Evolutionary conservation across 192 early-diverging fungal species (phyloP), one percentile per base, ranked within the genome.

Genomic region (Umbelopsis ramanniana): DNA sequence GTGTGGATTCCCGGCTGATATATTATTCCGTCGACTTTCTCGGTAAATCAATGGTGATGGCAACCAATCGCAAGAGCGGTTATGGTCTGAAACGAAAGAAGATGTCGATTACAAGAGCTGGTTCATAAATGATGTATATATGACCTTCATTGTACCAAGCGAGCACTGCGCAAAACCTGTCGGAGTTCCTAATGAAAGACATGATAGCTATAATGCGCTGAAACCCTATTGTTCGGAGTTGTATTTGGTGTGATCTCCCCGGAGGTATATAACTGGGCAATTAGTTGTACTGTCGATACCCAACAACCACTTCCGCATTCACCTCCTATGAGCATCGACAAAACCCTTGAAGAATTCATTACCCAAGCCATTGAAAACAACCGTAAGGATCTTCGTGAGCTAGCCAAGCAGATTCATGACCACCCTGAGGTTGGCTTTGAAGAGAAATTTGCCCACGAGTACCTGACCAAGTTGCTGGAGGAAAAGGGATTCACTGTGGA

Each of bases 381-480:
- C 29, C 57, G 33, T 2, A 0, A 22, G 3, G 33, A 63, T 4
- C 57, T 63, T 63, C 57, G 57, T 19, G 83, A 84, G 45, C 14
- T 52, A 1, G 38, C 57, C 33, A 63, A 63, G 21, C 33, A 81
- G 76, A 81, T 89, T 46, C 85, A 88, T 67, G 81, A 79, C 45
- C 71, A 88, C 67, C 85, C 86, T 12, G 86, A 89, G 73, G 50
- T 85, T 19, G 80, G 76, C 3, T 60, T 78, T 37, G 26, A 88
- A 69, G 90, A 91, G 67, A 50, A 73, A 33, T 73, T 74, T 68
- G 91, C 91, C 2, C 83, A 87, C 70, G 74, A 79, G 9, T 53
- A 81, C n/a, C 77, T 93, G 67, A 82, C 86, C 11, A 76, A 87
- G 23, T 89, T 85, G 67, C 68, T 93, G 26, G 82, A 86, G 57